Evolutionary conservation across 169 alveolate genomes (phyloP).

Genomic region (Eimeria brunetti): DNA sequence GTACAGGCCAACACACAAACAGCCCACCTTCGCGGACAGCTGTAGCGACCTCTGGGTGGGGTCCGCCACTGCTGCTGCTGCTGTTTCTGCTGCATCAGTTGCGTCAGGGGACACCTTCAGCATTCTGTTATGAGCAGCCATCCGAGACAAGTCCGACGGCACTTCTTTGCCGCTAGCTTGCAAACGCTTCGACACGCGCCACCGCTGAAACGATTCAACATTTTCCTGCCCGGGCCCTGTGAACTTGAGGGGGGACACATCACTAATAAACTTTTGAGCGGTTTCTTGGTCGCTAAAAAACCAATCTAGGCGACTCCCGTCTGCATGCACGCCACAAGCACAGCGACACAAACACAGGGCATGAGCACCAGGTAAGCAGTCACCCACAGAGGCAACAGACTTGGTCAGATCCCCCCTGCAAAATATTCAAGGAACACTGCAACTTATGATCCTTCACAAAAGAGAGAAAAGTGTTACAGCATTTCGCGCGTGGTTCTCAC

Average conservation of each 20-base stretch:
- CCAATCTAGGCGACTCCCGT: constrained; percentile 44
- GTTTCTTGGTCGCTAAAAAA: constrained; percentile 35
- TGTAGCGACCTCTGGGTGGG: constrained; percentile 19
- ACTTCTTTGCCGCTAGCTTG: constrained; percentile 8
- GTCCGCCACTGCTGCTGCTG: not conserved
- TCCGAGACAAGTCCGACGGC: not conserved
- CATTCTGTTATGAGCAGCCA: not conserved
- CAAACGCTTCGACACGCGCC: constrained; percentile 24
- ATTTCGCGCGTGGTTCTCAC: not conserved
- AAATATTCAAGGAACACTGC: not conserved
- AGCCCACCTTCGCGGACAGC: constrained; percentile 49
- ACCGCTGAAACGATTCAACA: constrained; percentile 31
- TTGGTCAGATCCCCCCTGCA: not conserved
- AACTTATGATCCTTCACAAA: not conserved
- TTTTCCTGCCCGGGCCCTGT: constrained; percentile 49
- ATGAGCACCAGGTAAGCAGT: not conserved
- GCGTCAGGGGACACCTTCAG: not conserved
- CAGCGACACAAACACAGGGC: not conserved
- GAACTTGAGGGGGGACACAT: constrained; percentile 24
- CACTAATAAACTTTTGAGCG: constrained; percentile 17
- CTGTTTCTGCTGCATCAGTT: not conserved
- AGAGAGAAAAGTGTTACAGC: not conserved
- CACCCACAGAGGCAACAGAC: not conserved
- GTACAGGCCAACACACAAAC: constrained; percentile 66
- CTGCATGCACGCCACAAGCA: constrained; percentile 11